phyloP scores from a whole-genome alignment of 805 yeast species.

The Tetrapisispora iriomotensis region DNA sequence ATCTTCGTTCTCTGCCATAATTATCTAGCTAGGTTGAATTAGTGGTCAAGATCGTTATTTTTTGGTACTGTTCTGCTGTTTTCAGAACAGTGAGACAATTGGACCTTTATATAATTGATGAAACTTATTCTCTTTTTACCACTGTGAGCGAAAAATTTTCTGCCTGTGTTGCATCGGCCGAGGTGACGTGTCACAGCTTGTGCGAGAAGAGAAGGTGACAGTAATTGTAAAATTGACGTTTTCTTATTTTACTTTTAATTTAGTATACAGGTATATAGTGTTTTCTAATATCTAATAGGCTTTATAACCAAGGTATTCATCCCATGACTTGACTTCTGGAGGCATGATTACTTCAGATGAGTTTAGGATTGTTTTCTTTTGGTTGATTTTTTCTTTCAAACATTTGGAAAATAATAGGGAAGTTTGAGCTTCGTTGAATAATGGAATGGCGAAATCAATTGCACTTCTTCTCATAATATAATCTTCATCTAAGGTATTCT shows the following conservation, averaged over 20 bases:
- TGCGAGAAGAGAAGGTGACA: too few relatives aligned
- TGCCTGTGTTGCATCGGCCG: too few relatives aligned
- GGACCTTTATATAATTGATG: too few relatives aligned
- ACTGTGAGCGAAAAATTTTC: too few relatives aligned
- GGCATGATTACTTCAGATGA: slow-evolving; percentile 56
- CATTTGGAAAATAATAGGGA: slow-evolving; percentile 79
- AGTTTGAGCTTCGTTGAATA: slow-evolving; percentile 95
- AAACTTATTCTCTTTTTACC: too few relatives aligned
- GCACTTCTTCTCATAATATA: slow-evolving; percentile 99
- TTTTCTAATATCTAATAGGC: not conserved
- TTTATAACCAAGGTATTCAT: slow-evolving; percentile 56
- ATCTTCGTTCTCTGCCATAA: not conserved
- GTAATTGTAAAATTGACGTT: too few relatives aligned
- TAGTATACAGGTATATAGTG: not conserved
- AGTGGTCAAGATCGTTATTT: too few relatives aligned
- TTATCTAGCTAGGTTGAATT: too few relatives aligned
- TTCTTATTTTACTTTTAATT: not conserved
- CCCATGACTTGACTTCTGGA: slow-evolving; percentile 86
- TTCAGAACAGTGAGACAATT: too few relatives aligned
- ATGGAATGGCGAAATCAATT: slow-evolving; percentile 92
- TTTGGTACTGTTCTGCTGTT: too few relatives aligned
- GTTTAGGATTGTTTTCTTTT: slow-evolving; percentile 36
- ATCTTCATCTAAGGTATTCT: slow-evolving; percentile 72
- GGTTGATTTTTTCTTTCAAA: slow-evolving; percentile 57
- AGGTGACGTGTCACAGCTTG: too few relatives aligned